Evolutionary conservation across 352 stramenopile species (phyloP), one percentile per base, ranked within the genome.

Genomic region (Pythium scleroteichum): DNA sequence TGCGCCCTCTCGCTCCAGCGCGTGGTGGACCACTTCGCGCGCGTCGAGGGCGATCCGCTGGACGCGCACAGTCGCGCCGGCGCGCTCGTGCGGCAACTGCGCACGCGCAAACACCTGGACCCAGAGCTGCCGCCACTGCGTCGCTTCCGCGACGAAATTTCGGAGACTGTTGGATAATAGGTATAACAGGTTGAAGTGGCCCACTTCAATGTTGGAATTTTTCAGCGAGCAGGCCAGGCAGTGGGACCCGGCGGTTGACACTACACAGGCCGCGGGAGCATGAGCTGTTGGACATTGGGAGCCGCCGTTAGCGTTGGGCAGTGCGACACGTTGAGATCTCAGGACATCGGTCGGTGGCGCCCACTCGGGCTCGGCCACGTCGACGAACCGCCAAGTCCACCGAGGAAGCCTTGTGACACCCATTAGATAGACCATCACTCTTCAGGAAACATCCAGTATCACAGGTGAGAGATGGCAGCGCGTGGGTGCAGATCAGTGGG

Each of bases 21-120:
- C 12, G 51, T 39, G 0, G 35, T 58, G 19, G 23, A 29, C 23
- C 51, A 58, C 19, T 58, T 38, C 51, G 51, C 42, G 10, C 51
- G 16, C 14, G 51, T 58, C 2, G 19, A 35, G 2, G 35, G 38
- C 10, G 39, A 48, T 38, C 35, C 38, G 33, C 49, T 56, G 20
- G 49, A 33, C 29, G n/a, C 49, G 19, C 12, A 29, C 4, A 46
- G 16, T 4, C 7, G 14, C 33, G 32, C 32, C 2, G 33, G 32
- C 23, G 32, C 22, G 3, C 42, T 40, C 51, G 51, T 58, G 16
- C 51, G 39, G 17, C 32, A 47, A 17, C 16, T 58, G 17, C 51
- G 51, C 8, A 12, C 29, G 9, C 39, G 22, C 22, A 59, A 59
- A 17, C 24, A 49, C 9, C 22, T 59, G 23, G 40, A 59, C 22